Conservation (phyloP, 352 stramenopile species). For the Phytophthora syringae region DNA sequence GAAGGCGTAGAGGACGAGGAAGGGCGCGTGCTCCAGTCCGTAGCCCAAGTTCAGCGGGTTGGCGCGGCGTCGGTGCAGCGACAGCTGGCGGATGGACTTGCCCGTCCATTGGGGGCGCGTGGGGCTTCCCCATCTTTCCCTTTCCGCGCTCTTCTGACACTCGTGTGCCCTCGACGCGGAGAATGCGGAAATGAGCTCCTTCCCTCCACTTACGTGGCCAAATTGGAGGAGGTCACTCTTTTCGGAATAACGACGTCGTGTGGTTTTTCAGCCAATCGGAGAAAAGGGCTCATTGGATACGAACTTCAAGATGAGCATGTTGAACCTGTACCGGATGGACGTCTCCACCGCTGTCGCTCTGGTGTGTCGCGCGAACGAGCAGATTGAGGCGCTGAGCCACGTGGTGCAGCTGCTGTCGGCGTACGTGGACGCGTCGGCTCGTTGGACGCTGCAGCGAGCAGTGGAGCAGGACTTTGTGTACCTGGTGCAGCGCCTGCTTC, state of each 20-base stretch:
- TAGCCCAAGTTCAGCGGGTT: slow-evolving; percentile 71
- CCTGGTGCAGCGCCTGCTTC: slow-evolving; percentile 41
- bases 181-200: slow-evolving; percentile 32
- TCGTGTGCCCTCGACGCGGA: slow-evolving; percentile 9
- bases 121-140: slow-evolving; percentile 42
- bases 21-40: slow-evolving; percentile 74
- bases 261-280: not conserved
- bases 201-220: slow-evolving; percentile 23
- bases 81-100: slow-evolving; percentile 73
- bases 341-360: slow-evolving; percentile 23
- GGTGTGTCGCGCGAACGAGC: slow-evolving; percentile 23
- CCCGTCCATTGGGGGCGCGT: slow-evolving; percentile 65
- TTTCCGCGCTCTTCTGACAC: slow-evolving; percentile 13
- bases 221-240: slow-evolving; percentile 7
- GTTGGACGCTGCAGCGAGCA: slow-evolving; percentile 50
- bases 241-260: not conserved
- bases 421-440: slow-evolving; percentile 43
- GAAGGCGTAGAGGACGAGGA: slow-evolving; percentile 73
- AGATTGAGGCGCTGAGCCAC: slow-evolving; percentile 42
- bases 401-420: slow-evolving; percentile 43
- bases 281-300: not conserved
- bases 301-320: slow-evolving; percentile 17
- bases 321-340: slow-evolving; percentile 30
- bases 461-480: slow-evolving; percentile 47
- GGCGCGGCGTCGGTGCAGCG: slow-evolving; percentile 60